Percentiles rank a stretch among this genome's conserved stretches.
Evolutionary conservation across 345 rosid species (phyloP).

Genomic region (Acer yangbiense): DNA sequence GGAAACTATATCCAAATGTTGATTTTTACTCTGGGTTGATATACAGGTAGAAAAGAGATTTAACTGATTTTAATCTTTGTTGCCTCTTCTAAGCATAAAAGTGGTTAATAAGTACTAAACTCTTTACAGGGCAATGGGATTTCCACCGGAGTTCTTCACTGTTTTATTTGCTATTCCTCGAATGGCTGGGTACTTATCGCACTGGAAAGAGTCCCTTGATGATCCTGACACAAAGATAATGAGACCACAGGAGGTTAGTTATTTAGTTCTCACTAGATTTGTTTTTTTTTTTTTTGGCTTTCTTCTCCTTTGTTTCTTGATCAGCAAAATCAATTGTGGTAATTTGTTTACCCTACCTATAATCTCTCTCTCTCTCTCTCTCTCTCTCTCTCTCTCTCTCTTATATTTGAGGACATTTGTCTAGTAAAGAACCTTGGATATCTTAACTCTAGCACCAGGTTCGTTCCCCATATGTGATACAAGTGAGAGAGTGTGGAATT

Average conservation of each 20-base stretch:
- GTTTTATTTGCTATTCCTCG: conserved; percentile 94
- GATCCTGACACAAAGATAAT: conserved; percentile 98
- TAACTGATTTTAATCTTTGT: not conserved
- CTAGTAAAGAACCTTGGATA: too few relatives aligned
- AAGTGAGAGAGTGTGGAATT: too few relatives aligned
- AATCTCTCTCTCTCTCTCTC: too few relatives aligned
- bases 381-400: too few relatives aligned
- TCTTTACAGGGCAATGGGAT: conserved; percentile 86
- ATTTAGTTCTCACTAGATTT: not conserved
- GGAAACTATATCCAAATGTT: conserved; percentile 95
- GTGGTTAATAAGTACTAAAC: not conserved
- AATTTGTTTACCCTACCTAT: too few relatives aligned
- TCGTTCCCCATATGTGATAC: too few relatives aligned
- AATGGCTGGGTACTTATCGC: conserved; percentile 97
- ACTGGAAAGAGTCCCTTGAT: conserved; percentile 95
- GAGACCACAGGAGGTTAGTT: conserved; percentile 94
- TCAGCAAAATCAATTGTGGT: too few relatives aligned
- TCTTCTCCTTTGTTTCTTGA: too few relatives aligned
- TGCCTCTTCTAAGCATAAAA: conserved; percentile 1
- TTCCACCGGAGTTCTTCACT: conserved; percentile 94
- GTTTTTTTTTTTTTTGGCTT: not conserved
- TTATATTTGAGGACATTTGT: too few relatives aligned
- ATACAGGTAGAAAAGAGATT: conserved; percentile 55
- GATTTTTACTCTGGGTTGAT: conserved; percentile 98
- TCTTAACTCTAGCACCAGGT: too few relatives aligned